Conservation (phyloP, 192 early-diverging fungal genomes). For the Coemansia sp. region DNA sequence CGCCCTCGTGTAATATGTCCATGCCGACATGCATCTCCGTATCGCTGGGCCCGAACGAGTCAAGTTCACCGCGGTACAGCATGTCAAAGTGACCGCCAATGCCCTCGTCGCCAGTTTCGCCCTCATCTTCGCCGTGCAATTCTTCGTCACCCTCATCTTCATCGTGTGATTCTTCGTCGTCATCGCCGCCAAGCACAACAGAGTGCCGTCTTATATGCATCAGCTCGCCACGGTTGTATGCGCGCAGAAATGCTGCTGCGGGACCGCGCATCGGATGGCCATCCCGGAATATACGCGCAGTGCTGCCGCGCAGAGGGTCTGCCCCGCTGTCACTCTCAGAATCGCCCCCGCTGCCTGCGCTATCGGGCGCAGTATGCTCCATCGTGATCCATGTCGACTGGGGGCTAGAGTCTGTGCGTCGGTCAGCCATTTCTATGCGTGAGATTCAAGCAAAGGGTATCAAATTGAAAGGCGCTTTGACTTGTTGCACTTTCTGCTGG, state of each 20-base stretch:
- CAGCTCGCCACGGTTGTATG: background rate
- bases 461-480: background rate
- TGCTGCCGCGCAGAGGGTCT: background rate
- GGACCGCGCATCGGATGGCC: background rate
- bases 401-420: slow-evolving; percentile 17
- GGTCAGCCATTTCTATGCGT: slow-evolving; percentile 25
- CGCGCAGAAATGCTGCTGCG: background rate
- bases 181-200: background rate
- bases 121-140: background rate
- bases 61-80: background rate
- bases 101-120: background rate
- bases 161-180: background rate
- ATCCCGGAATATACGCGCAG: background rate
- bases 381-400: slow-evolving; percentile 44
- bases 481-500: background rate
- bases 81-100: background rate
- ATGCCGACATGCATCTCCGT: background rate
- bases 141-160: background rate
- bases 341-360: background rate
- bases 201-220: slow-evolving; percentile 1
- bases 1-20: background rate
- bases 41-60: background rate
- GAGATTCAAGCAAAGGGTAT: background rate
- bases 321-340: background rate
- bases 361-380: slow-evolving; percentile 5